Percentiles rank a stretch among this genome's conserved stretches.
Conservation (phyloP, 352 stramenopile genomes). For the Globisporangium echinulatum region DNA sequence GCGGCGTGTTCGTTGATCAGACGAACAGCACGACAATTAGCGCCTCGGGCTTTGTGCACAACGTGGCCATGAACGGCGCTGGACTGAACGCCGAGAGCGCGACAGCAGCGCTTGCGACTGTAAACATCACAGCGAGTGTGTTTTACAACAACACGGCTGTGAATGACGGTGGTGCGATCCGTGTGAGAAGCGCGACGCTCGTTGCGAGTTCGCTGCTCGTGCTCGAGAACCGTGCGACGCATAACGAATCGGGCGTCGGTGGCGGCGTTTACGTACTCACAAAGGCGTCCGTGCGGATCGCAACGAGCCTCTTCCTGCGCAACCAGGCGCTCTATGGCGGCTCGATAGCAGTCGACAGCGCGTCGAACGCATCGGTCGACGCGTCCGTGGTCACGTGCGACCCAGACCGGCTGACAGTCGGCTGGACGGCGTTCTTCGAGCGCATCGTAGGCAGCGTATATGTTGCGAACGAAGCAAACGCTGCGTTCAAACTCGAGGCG, state of each 20-base stretch:
- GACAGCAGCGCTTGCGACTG: not conserved
- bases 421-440: constrained; percentile 18
- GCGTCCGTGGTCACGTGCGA: constrained; percentile 19
- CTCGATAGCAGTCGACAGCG: constrained; percentile 17
- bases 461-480: constrained; percentile 5
- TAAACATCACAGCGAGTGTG: constrained; percentile 12
- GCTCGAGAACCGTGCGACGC: constrained; percentile 26
- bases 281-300: constrained; percentile 4
- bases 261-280: constrained; percentile 19
- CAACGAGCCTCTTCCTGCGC: constrained; percentile 24
- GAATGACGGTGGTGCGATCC: constrained; percentile 20
- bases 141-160: constrained; percentile 43
- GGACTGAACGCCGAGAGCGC: constrained; percentile 17
- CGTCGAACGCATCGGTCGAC: constrained; percentile 15
- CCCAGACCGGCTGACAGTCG: constrained; percentile 7
- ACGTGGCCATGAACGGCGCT: constrained; percentile 18
- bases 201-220: constrained; percentile 10
- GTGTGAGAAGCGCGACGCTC: constrained; percentile 5
- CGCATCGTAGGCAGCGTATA: constrained; percentile 17
- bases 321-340: constrained; percentile 27
- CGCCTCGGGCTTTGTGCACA: constrained; percentile 18
- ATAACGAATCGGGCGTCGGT: constrained; percentile 17
- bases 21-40: constrained; percentile 10
- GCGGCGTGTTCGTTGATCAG: constrained; percentile 23
- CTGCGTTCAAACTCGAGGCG: constrained; percentile 2